phyloP scores from a whole-genome alignment of 441 rosid species.

The Isatis lusitanica region DNA sequence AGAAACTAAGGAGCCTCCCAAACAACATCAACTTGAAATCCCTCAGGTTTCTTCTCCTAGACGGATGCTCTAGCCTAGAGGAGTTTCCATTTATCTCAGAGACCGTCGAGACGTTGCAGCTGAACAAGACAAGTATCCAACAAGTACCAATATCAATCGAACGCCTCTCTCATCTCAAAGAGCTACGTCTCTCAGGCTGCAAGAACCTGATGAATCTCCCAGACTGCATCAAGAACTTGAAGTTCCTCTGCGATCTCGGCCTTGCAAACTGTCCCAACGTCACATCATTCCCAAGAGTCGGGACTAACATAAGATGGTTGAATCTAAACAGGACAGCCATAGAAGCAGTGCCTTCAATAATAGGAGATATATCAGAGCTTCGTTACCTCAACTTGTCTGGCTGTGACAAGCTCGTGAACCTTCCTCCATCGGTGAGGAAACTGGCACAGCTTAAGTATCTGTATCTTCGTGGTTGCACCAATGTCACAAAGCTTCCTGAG shows the following conservation, averaged over 20 bases:
- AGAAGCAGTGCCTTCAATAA: slow-evolving; percentile 25
- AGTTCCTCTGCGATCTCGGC: slow-evolving; percentile 32
- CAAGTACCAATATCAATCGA: slow-evolving; percentile 32
- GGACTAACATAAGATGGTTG: slow-evolving; percentile 26
- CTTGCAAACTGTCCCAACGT: slow-evolving; percentile 28
- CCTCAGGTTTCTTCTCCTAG: slow-evolving; percentile 30
- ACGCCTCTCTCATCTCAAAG: slow-evolving; percentile 13
- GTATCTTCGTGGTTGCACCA: slow-evolving; percentile 31
- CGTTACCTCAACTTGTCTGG: slow-evolving; percentile 32
- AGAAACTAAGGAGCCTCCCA: slow-evolving; percentile 38
- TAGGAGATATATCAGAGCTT: slow-evolving; percentile 20
- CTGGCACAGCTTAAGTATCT: slow-evolving; percentile 34
- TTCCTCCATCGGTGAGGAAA: slow-evolving; percentile 27
- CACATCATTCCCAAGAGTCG: slow-evolving; percentile 27
- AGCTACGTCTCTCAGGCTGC: slow-evolving; percentile 20
- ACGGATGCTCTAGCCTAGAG: slow-evolving; percentile 35
- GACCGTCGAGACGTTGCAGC: background rate
- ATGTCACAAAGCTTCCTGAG: slow-evolving; percentile 26
- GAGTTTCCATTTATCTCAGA: slow-evolving; percentile 35
- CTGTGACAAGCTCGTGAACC: slow-evolving; percentile 36
- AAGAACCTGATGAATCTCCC: slow-evolving; percentile 32
- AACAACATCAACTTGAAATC: slow-evolving; percentile 38
- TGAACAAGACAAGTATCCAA: slow-evolving; percentile 29
- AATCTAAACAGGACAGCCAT: slow-evolving; percentile 18
- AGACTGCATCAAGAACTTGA: slow-evolving; percentile 29